Evolutionary conservation across 352 stramenopile genomes (phyloP).

Genomic region (Phytophthora idaei): DNA sequence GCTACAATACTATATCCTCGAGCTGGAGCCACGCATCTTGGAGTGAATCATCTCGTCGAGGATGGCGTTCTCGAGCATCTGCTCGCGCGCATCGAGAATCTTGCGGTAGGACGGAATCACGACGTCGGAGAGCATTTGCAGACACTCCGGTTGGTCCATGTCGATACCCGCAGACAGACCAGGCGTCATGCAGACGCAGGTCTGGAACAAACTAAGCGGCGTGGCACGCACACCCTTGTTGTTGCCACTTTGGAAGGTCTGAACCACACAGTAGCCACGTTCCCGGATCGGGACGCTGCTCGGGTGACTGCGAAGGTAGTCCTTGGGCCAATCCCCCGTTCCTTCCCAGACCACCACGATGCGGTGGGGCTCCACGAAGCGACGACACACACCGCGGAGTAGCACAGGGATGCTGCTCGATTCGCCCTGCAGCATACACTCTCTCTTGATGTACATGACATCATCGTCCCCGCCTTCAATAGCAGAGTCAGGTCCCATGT

Average conservation of each 20-base stretch:
- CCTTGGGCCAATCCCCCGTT: conserved; percentile 41
- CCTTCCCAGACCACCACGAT: conserved; percentile 42
- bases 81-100: conserved; percentile 44
- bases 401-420: conserved; percentile 27
- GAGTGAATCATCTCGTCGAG: conserved; percentile 43
- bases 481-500: conserved; percentile 9
- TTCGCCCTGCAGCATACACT: conserved; percentile 36
- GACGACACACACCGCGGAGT: conserved; percentile 33
- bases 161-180: conserved; percentile 36
- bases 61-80: conserved; percentile 45
- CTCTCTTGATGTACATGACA: conserved; percentile 33
- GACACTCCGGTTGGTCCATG: conserved; percentile 34
- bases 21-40: conserved; percentile 21
- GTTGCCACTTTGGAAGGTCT: conserved; percentile 13
- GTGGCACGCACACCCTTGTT: conserved; percentile 10
- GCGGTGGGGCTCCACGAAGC: conserved; percentile 29
- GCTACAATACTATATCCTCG: conserved; percentile 25
- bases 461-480: conserved; percentile 8
- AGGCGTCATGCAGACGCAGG: conserved; percentile 39
- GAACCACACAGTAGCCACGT: conserved; percentile 41
- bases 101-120: conserved; percentile 45
- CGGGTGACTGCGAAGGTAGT: conserved; percentile 23
- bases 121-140: conserved; percentile 37
- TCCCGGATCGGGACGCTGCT: conserved; percentile 43
- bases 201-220: conserved; percentile 35